phyloP scores from a whole-genome alignment of 1,284 basidiomycete genomes.

The Earliella scabrosa region DNA sequence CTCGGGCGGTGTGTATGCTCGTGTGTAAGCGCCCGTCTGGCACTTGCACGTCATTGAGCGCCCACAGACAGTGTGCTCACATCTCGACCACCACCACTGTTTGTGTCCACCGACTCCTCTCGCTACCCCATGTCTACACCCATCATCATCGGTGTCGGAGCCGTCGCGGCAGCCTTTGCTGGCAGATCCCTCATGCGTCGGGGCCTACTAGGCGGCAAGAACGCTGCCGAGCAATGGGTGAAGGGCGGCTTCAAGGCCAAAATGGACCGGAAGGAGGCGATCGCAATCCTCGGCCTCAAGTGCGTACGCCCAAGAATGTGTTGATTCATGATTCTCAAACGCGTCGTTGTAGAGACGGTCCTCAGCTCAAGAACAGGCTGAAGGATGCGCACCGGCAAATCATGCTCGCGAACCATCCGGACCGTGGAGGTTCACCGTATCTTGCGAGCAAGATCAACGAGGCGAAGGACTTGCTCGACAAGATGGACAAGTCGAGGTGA shows the following conservation, averaged over 20 bases:
- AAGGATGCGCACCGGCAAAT: conserved; percentile 93
- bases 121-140: conserved; percentile 68
- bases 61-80: neutral
- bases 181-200: conserved; percentile 72
- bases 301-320: too few species aligned
- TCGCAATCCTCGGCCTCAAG: conserved; percentile 92
- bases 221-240: conserved; percentile 83
- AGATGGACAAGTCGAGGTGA: conserved; percentile 51
- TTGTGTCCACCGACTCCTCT: neutral
- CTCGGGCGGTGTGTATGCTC: too few species aligned
- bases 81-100: conserved; percentile 8
- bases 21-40: neutral
- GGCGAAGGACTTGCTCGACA: conserved; percentile 85
- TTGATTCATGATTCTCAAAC: too few species aligned
- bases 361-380: conserved; percentile 69
- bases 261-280: conserved; percentile 96
- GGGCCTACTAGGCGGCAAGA: conserved; percentile 58
- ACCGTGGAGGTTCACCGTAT: conserved; percentile 95
- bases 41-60: neutral
- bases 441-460: conserved; percentile 98
- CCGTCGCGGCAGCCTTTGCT: conserved; percentile 80
- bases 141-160: conserved; percentile 76
- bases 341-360: conserved; percentile 79
- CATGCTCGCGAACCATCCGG: conserved; percentile 96
- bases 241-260: conserved; percentile 95